phyloP scores from a whole-genome alignment of 176 grass and related monocot genomes.

The Microstegium vimineum region DNA sequence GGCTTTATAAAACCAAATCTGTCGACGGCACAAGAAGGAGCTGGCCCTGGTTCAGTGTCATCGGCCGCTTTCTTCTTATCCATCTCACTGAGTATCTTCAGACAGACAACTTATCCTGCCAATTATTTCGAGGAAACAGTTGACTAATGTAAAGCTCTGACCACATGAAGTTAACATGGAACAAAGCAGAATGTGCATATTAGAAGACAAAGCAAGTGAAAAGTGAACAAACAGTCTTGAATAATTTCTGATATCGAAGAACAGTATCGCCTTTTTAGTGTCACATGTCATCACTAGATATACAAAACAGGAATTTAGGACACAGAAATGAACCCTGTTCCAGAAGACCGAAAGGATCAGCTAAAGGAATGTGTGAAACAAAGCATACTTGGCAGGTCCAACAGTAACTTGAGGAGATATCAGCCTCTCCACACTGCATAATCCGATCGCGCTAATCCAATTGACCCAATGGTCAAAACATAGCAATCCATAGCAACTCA shows the following conservation, averaged over 20 bases:
- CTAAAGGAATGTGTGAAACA: too few species aligned
- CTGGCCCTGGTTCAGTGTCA: conserved; percentile 49
- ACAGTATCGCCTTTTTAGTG: too few species aligned
- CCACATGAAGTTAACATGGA: not conserved
- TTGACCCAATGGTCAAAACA: too few species aligned
- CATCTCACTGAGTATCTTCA: conserved; percentile 26
- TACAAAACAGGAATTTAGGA: not conserved
- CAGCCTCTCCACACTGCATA: not conserved
- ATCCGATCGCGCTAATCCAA: not conserved
- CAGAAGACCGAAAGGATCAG: not conserved
- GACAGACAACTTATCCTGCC: not conserved
- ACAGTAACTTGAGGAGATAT: too few species aligned
- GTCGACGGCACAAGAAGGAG: conserved; percentile 47
- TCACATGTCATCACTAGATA: not conserved
- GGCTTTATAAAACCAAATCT: conserved; percentile 70
- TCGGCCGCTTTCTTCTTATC: conserved; percentile 60
- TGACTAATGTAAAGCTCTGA: not conserved
- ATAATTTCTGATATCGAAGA: not conserved
- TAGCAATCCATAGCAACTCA: not conserved
- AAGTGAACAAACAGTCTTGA: not conserved
- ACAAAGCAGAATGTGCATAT: not conserved
- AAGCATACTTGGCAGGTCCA: not conserved
- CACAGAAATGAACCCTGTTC: not conserved
- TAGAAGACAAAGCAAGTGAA: not conserved
- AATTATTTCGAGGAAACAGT: not conserved